Evolutionary conservation across 768 basidiomycete genomes (phyloP), one percentile per base, ranked within the genome.

Genomic region (Tulasnella sp.): DNA sequence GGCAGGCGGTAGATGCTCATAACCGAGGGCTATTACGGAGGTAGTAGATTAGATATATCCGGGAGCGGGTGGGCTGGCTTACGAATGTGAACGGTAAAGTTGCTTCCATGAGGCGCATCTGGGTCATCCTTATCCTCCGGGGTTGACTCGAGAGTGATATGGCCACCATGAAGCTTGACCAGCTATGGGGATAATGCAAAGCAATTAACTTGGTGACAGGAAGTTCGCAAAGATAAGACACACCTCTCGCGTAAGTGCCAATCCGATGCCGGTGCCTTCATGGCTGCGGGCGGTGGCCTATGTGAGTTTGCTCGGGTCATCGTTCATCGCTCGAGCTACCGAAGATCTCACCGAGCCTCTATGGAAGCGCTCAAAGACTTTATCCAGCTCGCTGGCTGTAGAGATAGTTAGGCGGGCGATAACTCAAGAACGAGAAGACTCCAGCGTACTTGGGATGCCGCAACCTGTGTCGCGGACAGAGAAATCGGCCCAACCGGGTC

Each of bases 391-490:
- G 40, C 11, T 58, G 73, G 22, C 77, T 78, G 28, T 16, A 9
- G 48, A 3, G 31, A 20, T 40, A 24, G 37, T n/a, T 12, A 41
- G 50, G n/a, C n/a, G 16, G 9, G n/a, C 28, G 22, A 31, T 44
- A 12, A 41, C 16, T 14, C 16, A 60, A n/a, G 28, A 18, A 31
- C 50, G 34, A 14, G 18, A n/a, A 41, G 3, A 18, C 18, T 50
- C 12, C 84, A 50, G 77, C 86, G 84, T 81, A 54, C 77, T 14
- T 0, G 87, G 86, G 3, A 88, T 87, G 6, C 87, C 87, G 14
- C 86, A 84, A 31, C 87, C 87, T 1, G 86, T 87, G 79, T 88
- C 87, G 31, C 83, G 81, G 40, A 87, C 85, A 2, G 83, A 83
- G 22, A 88, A 83, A 50, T 85, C 83, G 14, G 84, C 85, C 42